These are phyloP conservation scores for Fusarium sp. DNA, from an alignment of 2,329 filamentous ascomycete species.

Conservation along the genomic window DNA sequence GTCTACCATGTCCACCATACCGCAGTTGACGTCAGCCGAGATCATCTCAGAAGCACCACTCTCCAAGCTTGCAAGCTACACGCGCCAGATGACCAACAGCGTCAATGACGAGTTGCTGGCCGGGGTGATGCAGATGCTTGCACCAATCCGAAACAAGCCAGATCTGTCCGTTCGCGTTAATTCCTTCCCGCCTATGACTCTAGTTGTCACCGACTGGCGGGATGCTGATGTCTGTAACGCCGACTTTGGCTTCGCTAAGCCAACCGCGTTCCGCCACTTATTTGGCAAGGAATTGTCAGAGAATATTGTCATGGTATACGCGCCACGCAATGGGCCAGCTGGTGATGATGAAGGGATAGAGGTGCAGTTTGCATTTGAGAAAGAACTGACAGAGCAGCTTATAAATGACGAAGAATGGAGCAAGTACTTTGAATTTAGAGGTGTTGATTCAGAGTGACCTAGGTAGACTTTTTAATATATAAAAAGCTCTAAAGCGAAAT, in stretches of 20 bases:
- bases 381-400: constrained; percentile 42
- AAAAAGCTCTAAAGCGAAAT: too few species aligned
- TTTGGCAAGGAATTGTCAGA: constrained; percentile 42
- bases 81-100: constrained; percentile 50
- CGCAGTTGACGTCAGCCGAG: constrained; percentile 46
- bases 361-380: constrained; percentile 48
- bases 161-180: constrained; percentile 48
- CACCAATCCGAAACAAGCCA: constrained; percentile 50
- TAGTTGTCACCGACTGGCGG: constrained; percentile 50
- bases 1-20: constrained; percentile 39
- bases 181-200: constrained; percentile 49
- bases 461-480: not conserved
- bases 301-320: constrained; percentile 45
- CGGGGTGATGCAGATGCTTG: constrained; percentile 42
- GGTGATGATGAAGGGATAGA: constrained; percentile 50
- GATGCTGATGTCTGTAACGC: constrained; percentile 40
- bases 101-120: constrained; percentile 46
- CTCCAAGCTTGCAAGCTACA: constrained; percentile 49
- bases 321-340: constrained; percentile 39
- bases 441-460: constrained; percentile 40
- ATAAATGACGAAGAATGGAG: constrained; percentile 50
- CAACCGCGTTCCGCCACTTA: constrained; percentile 47
- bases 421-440: constrained; percentile 51
- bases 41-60: constrained; percentile 51
- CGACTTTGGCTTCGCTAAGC: constrained; percentile 51